Evolutionary conservation across 1,284 basidiomycete genomes (phyloP).

Genomic region (Microstroma glucosiphilum): DNA sequence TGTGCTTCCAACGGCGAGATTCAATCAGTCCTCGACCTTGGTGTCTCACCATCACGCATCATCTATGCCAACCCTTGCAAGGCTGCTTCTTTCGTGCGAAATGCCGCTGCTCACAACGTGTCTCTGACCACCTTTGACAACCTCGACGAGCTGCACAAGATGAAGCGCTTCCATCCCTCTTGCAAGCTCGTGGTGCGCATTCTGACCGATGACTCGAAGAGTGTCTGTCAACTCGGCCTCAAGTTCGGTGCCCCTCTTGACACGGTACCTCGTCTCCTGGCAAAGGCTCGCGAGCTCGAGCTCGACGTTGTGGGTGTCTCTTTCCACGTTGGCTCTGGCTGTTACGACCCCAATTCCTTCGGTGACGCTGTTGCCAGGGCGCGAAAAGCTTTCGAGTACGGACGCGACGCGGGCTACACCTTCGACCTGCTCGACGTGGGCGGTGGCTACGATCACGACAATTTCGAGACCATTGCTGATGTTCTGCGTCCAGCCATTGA

Average conservation of each 20-base stretch:
- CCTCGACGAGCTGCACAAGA: constrained; percentile 92
- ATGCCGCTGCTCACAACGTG: constrained; percentile 71
- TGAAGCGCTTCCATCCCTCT: constrained; percentile 70
- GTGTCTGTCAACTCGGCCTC: constrained; percentile 82
- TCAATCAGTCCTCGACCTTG: constrained; percentile 68
- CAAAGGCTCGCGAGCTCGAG: constrained; percentile 70
- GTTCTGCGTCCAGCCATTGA: constrained; percentile 70
- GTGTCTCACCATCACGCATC: constrained; percentile 61
- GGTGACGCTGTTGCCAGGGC: constrained; percentile 82
- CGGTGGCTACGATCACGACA: constrained; percentile 86
- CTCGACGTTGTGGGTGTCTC: constrained; percentile 89
- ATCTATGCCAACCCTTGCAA: constrained; percentile 99
- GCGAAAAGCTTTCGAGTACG: constrained; percentile 80
- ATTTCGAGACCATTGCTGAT: constrained; percentile 74
- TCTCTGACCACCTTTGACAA: constrained; percentile 98
- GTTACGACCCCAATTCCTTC: constrained; percentile 85
- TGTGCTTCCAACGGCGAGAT: constrained; percentile 98
- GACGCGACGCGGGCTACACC: constrained; percentile 68
- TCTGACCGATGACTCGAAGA: constrained; percentile 92
- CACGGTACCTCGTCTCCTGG: constrained; percentile 71
- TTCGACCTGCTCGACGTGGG: constrained; percentile 86
- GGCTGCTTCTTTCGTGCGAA: constrained; percentile 83
- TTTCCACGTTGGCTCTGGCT: constrained; percentile 97
- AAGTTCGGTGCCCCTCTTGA: constrained; percentile 93
- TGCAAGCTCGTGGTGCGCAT: constrained; percentile 90